These are phyloP conservation scores for Macrophomina phaseolina DNA, from an alignment of 2,329 filamentous ascomycete genomes.

Conservation along the genomic window DNA sequence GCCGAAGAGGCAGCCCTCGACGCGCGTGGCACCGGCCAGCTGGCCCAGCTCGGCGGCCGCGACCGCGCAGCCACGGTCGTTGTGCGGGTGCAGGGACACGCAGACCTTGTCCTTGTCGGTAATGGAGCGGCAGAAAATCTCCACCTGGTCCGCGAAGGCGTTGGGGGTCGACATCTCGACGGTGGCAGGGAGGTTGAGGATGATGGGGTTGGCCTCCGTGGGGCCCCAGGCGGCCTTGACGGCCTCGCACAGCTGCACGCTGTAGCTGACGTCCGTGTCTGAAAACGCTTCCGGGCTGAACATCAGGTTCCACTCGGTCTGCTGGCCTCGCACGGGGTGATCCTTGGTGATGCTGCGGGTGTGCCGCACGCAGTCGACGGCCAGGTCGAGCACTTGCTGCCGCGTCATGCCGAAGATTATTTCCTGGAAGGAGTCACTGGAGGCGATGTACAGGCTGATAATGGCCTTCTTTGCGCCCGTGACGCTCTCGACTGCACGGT, in stretches of 20 bases:
- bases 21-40: conserved; percentile 94
- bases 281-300: conserved; percentile 91
- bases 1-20: conserved; percentile 91
- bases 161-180: conserved; percentile 96
- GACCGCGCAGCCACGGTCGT: conserved; percentile 88
- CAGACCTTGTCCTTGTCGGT: conserved; percentile 83
- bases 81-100: conserved; percentile 91
- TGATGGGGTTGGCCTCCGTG: conserved; percentile 76
- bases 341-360: conserved; percentile 90
- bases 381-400: conserved; percentile 79
- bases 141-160: conserved; percentile 93
- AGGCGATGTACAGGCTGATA: conserved; percentile 93
- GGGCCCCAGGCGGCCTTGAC: conserved; percentile 84
- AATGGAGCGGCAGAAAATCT: conserved; percentile 91
- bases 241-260: conserved; percentile 72
- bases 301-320: conserved; percentile 76
- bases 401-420: conserved; percentile 89
- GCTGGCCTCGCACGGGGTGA: conserved; percentile 60
- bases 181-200: conserved; percentile 96
- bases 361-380: conserved; percentile 83
- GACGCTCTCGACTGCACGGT: conserved; percentile 85
- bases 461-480: conserved; percentile 91
- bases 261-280: conserved; percentile 57
- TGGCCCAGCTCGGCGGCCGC: conserved; percentile 91
- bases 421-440: conserved; percentile 90